These are phyloP conservation scores for Cystobasidium tubakii DNA, from an alignment of 768 basidiomycete genomes.

Conservation along the genomic window DNA sequence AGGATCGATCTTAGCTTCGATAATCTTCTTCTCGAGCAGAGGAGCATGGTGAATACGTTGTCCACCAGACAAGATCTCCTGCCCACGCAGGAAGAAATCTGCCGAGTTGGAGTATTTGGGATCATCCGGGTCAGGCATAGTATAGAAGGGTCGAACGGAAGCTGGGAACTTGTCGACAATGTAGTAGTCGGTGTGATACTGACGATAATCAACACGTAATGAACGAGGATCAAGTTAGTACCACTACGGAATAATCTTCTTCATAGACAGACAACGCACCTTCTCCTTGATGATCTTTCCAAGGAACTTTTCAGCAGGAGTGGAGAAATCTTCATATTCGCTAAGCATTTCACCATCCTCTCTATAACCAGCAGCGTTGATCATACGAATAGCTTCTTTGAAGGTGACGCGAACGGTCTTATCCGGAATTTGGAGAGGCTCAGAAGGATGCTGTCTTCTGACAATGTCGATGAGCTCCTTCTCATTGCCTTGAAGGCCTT, in stretches of 20 bases:
- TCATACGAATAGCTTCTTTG: slow-evolving; percentile 38
- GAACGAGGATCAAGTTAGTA: no score
- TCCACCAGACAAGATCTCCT: slow-evolving; percentile 94
- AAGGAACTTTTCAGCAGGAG: slow-evolving; percentile 90
- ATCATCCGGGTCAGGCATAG: slow-evolving; percentile 93
- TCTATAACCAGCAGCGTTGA: slow-evolving; percentile 38
- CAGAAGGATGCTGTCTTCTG: slow-evolving; percentile 72
- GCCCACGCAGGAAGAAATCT: slow-evolving; percentile 98
- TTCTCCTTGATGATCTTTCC: slow-evolving; percentile 81
- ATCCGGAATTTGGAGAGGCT: slow-evolving; percentile 39
- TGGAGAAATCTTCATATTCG: slow-evolving; percentile 86
- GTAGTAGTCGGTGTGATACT: slow-evolving; percentile 85
- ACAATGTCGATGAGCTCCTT: slow-evolving; percentile 72
- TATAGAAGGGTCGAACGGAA: slow-evolving; percentile 91
- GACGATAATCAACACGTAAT: background rate
- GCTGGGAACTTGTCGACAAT: slow-evolving; percentile 98
- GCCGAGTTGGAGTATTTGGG: slow-evolving; percentile 94
- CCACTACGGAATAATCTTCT: no score
- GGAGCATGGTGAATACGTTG: slow-evolving; percentile 89
- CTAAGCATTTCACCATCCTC: slow-evolving; percentile 53
- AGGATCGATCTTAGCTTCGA: slow-evolving; percentile 75
- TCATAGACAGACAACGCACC: no score
- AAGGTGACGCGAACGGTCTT: slow-evolving; percentile 39
- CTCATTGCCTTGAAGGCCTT: slow-evolving; percentile 67
- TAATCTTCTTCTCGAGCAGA: slow-evolving; percentile 76